Evolutionary conservation across 352 stramenopile species (phyloP).

Genomic region (Phytophthora multivora): DNA sequence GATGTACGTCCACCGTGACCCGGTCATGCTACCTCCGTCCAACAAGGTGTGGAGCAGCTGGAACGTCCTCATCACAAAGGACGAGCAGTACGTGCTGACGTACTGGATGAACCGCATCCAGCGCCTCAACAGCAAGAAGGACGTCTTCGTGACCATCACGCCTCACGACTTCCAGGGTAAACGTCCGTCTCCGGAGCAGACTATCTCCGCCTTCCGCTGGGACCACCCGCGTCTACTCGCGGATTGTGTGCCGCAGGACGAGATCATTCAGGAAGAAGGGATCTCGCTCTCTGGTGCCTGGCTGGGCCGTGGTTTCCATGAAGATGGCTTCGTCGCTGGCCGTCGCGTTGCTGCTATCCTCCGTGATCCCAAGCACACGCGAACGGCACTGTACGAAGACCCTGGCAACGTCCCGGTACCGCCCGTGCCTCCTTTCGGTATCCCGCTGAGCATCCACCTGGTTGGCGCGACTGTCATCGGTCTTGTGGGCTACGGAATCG

Average conservation of each 20-base stretch:
- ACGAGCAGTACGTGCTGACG: constrained; percentile 87
- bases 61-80: constrained; percentile 87
- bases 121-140: constrained; percentile 83
- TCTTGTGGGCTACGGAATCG: constrained; percentile 64
- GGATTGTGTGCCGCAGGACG: constrained; percentile 85
- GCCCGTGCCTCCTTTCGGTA: constrained; percentile 70
- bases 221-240: constrained; percentile 84
- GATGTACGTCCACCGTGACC: constrained; percentile 87
- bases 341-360: constrained; percentile 79
- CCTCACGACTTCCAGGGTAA: constrained; percentile 71
- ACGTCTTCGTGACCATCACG: constrained; percentile 89
- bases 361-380: constrained; percentile 74
- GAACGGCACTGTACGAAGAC: constrained; percentile 82
- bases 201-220: constrained; percentile 83
- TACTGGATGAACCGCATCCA: constrained; percentile 93
- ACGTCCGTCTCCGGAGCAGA: constrained; percentile 51
- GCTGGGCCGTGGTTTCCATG: constrained; percentile 86
- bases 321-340: constrained; percentile 87
- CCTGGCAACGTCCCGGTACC: constrained; percentile 79
- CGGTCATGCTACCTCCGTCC: constrained; percentile 69
- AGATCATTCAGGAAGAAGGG: constrained; percentile 85
- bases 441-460: constrained; percentile 73
- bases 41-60: constrained; percentile 85
- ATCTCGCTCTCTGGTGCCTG: constrained; percentile 84
- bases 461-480: constrained; percentile 55